Percentiles rank a stretch among this genome's conserved stretches.
These are phyloP conservation scores for Sporothrix sp. DNA, from an alignment of 2,329 filamentous ascomycete genomes.

Conservation along the genomic window DNA sequence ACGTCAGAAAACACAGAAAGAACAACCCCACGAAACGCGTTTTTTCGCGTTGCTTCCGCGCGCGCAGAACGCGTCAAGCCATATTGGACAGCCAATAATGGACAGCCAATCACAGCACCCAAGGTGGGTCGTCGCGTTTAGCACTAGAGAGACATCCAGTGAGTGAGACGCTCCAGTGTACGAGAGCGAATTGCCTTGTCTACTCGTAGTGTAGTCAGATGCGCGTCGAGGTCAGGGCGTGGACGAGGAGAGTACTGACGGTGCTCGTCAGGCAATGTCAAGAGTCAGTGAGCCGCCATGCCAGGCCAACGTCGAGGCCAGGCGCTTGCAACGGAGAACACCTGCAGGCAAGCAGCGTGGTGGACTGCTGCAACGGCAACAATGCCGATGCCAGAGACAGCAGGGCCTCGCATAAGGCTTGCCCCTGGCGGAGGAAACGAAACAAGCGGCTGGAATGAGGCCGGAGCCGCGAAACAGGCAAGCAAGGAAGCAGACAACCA, in stretches of 20 bases:
- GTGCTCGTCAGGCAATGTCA: too few relatives aligned
- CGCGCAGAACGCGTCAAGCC: neutral
- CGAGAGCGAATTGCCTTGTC: too few relatives aligned
- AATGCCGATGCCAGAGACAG: neutral
- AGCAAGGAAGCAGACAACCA: too few relatives aligned
- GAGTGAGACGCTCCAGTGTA: neutral
- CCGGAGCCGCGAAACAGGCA: neutral
- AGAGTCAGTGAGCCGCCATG: too few relatives aligned
- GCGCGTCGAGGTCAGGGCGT: neutral
- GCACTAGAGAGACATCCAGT: constrained; percentile 1
- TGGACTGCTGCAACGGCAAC: neutral
- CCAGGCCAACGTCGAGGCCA: too few relatives aligned
- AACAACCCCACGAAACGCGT: constrained; percentile 13
- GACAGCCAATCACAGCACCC: neutral
- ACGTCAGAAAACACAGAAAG: neutral
- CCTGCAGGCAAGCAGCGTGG: neutral
- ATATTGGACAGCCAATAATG: neutral
- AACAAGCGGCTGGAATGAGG: constrained; percentile 3
- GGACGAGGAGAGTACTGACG: too few relatives aligned
- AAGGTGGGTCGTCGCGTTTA: neutral
- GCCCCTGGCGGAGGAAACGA: neutral
- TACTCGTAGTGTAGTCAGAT: neutral
- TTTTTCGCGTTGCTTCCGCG: constrained; percentile 19
- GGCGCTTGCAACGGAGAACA: too few relatives aligned
- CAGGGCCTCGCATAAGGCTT: constrained; percentile 3